Evolutionary conservation across 768 basidiomycete species (phyloP).

Genomic region (Suillus clintonianus): DNA sequence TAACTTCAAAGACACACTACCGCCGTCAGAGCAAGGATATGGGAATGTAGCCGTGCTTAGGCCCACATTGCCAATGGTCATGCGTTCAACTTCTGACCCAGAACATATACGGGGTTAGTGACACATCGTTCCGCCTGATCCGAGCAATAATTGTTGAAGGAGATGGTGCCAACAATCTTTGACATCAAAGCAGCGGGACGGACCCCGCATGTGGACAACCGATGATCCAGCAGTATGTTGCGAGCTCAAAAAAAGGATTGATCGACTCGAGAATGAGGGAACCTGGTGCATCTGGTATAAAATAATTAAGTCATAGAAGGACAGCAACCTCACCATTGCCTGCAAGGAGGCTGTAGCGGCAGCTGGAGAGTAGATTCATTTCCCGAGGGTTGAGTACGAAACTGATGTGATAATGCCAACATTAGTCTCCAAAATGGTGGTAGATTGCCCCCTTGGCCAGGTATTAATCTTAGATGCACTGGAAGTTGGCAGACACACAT

Average conservation of each 20-base stretch:
- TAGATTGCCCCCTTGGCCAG: background rate
- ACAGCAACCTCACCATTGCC: conserved; percentile 1
- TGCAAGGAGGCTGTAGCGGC: conserved; percentile 5
- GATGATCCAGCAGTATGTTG: background rate
- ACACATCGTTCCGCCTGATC: background rate
- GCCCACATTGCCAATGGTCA: background rate
- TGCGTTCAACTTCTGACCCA: background rate
- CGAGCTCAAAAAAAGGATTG: background rate
- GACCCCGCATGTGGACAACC: background rate
- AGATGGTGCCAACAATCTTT: background rate
- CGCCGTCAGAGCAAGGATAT: background rate
- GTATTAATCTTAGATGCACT: conserved; percentile 4
- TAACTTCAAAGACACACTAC: background rate
- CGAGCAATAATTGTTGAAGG: background rate
- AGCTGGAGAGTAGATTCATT: conserved; percentile 1
- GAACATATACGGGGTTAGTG: background rate
- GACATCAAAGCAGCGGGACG: background rate
- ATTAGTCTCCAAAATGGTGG: conserved; percentile 3
- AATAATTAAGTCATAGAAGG: conserved; percentile 4
- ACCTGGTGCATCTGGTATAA: background rate
- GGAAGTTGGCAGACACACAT: background rate
- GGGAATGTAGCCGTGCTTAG: background rate
- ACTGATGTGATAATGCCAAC: background rate
- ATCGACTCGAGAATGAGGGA: background rate
- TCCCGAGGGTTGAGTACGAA: background rate